These are phyloP conservation scores for Colletotrichum lindemuthianum DNA, from an alignment of 2,329 filamentous ascomycete species.

Conservation along the genomic window DNA sequence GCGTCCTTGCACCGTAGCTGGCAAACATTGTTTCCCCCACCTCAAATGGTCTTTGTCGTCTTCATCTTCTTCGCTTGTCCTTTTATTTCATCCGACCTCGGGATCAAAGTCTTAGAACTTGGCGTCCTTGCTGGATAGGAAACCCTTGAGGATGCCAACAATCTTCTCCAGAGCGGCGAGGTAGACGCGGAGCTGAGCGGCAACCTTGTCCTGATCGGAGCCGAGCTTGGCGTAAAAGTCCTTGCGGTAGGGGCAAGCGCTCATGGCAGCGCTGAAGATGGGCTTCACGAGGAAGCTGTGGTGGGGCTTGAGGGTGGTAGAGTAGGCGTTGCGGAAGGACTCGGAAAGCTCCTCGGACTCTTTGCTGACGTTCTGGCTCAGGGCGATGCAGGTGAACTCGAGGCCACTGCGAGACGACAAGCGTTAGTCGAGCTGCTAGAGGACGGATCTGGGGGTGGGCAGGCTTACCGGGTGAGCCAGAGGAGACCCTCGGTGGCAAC, in stretches of 20 bases:
- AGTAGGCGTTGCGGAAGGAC: conserved; percentile 90
- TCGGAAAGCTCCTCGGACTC: conserved; percentile 78
- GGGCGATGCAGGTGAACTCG: conserved; percentile 89
- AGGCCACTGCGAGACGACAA: conserved; percentile 72
- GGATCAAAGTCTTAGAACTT: conserved; percentile 59
- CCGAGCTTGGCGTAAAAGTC: conserved; percentile 94
- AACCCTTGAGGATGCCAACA: conserved; percentile 77
- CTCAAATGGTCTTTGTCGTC: conserved; percentile 27
- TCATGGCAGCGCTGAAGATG: conserved; percentile 93
- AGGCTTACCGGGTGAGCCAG: conserved; percentile 85
- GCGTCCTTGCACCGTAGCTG: conserved; percentile 23
- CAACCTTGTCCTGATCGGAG: conserved; percentile 69
- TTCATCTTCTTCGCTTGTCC: conserved; percentile 3
- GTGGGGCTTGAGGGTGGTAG: conserved; percentile 89
- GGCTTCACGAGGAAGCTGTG: conserved; percentile 92
- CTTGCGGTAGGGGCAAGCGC: conserved; percentile 89
- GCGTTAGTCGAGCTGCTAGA: conserved; percentile 12
- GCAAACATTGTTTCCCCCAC: conserved; percentile 17
- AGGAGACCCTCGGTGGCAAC: conserved; percentile 87
- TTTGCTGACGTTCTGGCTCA: conserved; percentile 79
- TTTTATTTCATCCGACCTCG: conserved; percentile 1
- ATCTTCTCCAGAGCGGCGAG: conserved; percentile 80
- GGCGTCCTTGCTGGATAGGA: conserved; percentile 64
- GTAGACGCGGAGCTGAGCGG: conserved; percentile 73
- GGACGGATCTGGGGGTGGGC: conserved; percentile 7